Evolutionary conservation across 108 stramenopile genomes (phyloP).

Genomic region (Cylindrotheca fusiformis): DNA sequence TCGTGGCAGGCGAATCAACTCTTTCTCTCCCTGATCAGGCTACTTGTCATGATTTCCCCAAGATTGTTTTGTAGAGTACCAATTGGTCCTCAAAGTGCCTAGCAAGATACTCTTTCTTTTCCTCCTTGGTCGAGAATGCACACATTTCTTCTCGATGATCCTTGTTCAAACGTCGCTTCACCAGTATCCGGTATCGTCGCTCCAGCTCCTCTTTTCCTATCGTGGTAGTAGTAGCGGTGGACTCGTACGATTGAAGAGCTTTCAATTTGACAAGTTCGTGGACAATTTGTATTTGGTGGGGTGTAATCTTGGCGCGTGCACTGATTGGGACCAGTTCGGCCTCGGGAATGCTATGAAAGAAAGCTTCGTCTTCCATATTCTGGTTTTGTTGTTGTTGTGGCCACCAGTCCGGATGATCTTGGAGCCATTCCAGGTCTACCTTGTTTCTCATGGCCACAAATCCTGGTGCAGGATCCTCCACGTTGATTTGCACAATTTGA

Average conservation of each 20-base stretch:
- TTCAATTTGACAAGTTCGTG: slow-evolving; percentile 58
- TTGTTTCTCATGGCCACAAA: slow-evolving; percentile 61
- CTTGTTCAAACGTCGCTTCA: slow-evolving; percentile 67
- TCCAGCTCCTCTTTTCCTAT: slow-evolving; percentile 10
- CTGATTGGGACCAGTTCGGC: slow-evolving; percentile 28
- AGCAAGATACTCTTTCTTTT: slow-evolving; percentile 55
- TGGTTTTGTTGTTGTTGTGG: neutral
- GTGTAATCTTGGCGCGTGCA: slow-evolving; percentile 44
- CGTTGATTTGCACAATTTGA: slow-evolving; percentile 61
- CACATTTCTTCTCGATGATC: slow-evolving; percentile 58
- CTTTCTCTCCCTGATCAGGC: no score
- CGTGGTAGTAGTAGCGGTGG: neutral
- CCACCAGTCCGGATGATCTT: slow-evolving; percentile 16
- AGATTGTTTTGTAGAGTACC: slow-evolving; percentile 14
- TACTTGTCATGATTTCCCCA: no score
- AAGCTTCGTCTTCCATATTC: slow-evolving; percentile 6
- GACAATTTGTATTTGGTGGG: slow-evolving; percentile 61
- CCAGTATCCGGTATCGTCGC: slow-evolving; percentile 66
- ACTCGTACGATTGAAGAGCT: neutral
- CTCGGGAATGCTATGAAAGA: slow-evolving; percentile 40
- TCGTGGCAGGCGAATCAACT: no score
- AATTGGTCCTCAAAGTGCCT: slow-evolving; percentile 52
- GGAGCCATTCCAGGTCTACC: slow-evolving; percentile 38
- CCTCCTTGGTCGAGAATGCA: slow-evolving; percentile 63
- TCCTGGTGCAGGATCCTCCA: slow-evolving; percentile 74